Conservation (phyloP, 2,329 filamentous ascomycete species). For the Arthrobotrys pseudoclavata region DNA sequence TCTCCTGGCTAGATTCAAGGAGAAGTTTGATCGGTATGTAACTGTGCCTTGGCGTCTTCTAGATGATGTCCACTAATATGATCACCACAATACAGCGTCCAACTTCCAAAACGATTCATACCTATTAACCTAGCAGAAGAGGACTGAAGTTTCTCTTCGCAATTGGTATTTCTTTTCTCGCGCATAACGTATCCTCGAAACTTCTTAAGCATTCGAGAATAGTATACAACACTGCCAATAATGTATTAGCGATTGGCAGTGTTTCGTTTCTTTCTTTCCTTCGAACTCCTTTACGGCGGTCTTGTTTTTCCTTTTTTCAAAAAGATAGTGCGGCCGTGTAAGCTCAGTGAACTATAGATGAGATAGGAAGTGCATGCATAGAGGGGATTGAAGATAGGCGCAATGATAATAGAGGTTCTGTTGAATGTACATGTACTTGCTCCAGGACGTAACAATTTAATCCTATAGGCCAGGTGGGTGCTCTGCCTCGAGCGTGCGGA, state of each 20-base stretch:
- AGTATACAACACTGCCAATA: background rate
- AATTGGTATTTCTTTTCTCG: background rate
- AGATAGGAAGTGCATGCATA: slow-evolving; percentile 2
- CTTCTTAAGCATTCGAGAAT: background rate
- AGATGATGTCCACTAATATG: background rate
- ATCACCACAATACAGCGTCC: slow-evolving; percentile 72
- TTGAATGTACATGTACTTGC: background rate
- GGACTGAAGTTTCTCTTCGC: slow-evolving; percentile 21
- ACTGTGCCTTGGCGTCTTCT: background rate
- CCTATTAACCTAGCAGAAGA: slow-evolving; percentile 72
- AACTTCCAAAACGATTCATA: slow-evolving; percentile 76
- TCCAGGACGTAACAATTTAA: too few relatives aligned
- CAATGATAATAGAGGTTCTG: background rate
- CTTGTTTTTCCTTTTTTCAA: background rate
- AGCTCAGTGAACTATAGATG: slow-evolving; percentile 10
- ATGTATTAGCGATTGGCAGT: background rate
- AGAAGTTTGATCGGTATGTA: slow-evolving; percentile 92
- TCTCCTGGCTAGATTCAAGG: slow-evolving; percentile 93
- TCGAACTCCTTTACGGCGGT: background rate
- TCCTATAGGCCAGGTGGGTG: too few relatives aligned
- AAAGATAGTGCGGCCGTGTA: background rate
- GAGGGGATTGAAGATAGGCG: slow-evolving; percentile 6
- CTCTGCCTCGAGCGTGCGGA: too few relatives aligned
- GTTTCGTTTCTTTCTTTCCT: background rate
- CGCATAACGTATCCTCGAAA: background rate